phyloP scores from a whole-genome alignment of 169 alveolate genomes.

The Babesia ovata region DNA sequence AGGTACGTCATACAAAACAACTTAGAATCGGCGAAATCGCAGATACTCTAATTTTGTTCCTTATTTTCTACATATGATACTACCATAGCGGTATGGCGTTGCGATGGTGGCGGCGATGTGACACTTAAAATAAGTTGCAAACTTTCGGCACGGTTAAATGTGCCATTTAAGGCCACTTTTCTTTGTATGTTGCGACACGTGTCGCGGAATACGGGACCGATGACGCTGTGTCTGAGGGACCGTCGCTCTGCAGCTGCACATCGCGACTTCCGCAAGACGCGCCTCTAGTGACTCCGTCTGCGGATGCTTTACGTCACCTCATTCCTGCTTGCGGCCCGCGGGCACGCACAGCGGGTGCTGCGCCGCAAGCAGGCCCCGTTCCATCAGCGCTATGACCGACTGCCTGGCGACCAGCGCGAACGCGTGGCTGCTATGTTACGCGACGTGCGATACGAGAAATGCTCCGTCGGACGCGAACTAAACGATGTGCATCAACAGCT shows the following conservation, averaged over 20 bases:
- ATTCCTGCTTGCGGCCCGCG: constrained; percentile 28
- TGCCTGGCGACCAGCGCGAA: constrained; percentile 58
- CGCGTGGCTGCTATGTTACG: constrained; percentile 26
- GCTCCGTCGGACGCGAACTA: constrained; percentile 54
- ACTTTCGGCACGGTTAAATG: no score
- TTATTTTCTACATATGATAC: no score
- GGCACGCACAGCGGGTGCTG: constrained; percentile 63
- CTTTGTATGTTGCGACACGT: neutral
- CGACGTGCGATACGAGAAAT: constrained; percentile 60
- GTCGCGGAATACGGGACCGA: neutral
- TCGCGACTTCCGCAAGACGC: constrained; percentile 2
- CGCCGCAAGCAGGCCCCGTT: constrained; percentile 43
- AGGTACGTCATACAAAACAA: no score
- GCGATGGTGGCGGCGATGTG: no score
- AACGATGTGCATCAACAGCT: constrained; percentile 28
- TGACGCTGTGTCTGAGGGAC: neutral
- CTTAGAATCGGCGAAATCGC: no score
- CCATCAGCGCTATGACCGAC: constrained; percentile 31
- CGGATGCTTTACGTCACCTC: constrained; percentile 7
- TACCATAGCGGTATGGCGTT: no score
- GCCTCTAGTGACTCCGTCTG: neutral
- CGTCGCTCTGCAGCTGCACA: constrained; percentile 3
- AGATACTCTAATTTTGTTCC: no score
- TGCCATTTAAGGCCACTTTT: no score
- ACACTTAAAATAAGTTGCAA: no score